phyloP scores from a whole-genome alignment of 768 basidiomycete genomes.

The Termitomyces sp. region DNA sequence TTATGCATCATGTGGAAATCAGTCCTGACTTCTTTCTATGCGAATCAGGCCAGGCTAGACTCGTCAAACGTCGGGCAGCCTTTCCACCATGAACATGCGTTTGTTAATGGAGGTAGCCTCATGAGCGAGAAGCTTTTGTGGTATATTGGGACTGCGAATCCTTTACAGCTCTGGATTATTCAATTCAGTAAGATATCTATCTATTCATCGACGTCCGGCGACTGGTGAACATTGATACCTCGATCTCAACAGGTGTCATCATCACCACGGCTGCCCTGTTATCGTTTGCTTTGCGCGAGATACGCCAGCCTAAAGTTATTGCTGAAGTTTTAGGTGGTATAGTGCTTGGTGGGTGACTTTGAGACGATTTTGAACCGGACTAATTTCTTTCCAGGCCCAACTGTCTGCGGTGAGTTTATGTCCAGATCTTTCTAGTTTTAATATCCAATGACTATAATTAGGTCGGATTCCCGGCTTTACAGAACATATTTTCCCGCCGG shows the following conservation, averaged over 20 bases:
- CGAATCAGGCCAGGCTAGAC: neutral
- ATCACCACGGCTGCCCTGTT: slow-evolving; percentile 73
- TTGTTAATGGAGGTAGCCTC: neutral
- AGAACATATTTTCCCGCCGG: slow-evolving; percentile 70
- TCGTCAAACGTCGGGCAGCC: neutral
- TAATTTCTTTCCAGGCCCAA: slow-evolving; percentile 30
- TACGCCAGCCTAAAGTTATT: slow-evolving; percentile 83
- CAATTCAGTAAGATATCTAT: slow-evolving; percentile 57
- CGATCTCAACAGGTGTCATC: slow-evolving; percentile 57
- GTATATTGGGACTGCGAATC: slow-evolving; percentile 50
- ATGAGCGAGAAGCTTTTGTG: neutral
- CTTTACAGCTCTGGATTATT: slow-evolving; percentile 70
- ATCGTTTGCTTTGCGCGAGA: slow-evolving; percentile 56
- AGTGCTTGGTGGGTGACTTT: slow-evolving; percentile 64
- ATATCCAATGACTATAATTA: neutral
- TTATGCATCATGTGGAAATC: neutral
- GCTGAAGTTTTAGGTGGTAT: slow-evolving; percentile 87
- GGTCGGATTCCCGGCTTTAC: slow-evolving; percentile 90
- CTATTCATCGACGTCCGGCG: slow-evolving; percentile 14
- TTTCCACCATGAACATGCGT: neutral
- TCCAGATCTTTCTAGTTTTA: neutral
- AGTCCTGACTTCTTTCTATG: neutral
- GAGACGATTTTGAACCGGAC: neutral
- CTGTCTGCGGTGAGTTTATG: slow-evolving; percentile 33
- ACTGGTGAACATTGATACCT: neutral